These are phyloP conservation scores for Platanthera guangdongensis DNA, from an alignment of 106 monocot genomes.

Conservation along the genomic window DNA sequence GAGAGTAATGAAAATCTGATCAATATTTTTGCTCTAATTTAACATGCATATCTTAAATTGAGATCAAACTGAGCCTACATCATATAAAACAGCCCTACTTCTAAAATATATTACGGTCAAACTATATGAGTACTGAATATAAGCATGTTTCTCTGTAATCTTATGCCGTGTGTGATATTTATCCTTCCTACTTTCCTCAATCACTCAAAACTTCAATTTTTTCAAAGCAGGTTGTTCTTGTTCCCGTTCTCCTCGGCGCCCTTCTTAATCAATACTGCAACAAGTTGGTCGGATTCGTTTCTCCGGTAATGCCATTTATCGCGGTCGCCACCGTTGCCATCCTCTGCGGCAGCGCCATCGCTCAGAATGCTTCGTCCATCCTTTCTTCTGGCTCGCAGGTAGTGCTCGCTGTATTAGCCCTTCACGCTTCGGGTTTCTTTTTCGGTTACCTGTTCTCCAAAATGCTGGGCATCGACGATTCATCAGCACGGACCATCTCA, in stretches of 20 bases:
- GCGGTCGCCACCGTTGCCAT: constrained; percentile 72
- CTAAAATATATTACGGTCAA: too few relatives aligned
- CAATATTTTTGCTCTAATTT: too few relatives aligned
- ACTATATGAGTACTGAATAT: too few relatives aligned
- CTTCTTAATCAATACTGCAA: constrained; percentile 77
- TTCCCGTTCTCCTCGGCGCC: constrained; percentile 71
- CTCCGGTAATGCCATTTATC: constrained; percentile 83
- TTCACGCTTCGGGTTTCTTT: constrained; percentile 73
- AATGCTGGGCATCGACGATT: constrained; percentile 46
- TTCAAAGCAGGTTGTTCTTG: constrained; percentile 62
- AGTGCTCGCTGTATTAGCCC: constrained; percentile 36
- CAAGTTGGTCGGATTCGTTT: constrained; percentile 44
- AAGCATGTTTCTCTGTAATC: too few relatives aligned
- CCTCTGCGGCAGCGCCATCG: constrained; percentile 81
- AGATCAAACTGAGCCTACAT: too few relatives aligned
- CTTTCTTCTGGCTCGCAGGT: constrained; percentile 73
- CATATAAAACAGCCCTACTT: too few relatives aligned
- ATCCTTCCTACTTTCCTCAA: too few relatives aligned
- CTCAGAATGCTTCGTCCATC: constrained; percentile 76
- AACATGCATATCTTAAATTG: too few relatives aligned
- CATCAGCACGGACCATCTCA: constrained; percentile 74
- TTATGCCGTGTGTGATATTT: too few relatives aligned
- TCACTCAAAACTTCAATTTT: neutral
- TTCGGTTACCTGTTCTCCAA: constrained; percentile 63
- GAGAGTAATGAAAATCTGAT: too few relatives aligned